Conservation (phyloP, 1,284 basidiomycete genomes). For the Termitomyces sp. region DNA sequence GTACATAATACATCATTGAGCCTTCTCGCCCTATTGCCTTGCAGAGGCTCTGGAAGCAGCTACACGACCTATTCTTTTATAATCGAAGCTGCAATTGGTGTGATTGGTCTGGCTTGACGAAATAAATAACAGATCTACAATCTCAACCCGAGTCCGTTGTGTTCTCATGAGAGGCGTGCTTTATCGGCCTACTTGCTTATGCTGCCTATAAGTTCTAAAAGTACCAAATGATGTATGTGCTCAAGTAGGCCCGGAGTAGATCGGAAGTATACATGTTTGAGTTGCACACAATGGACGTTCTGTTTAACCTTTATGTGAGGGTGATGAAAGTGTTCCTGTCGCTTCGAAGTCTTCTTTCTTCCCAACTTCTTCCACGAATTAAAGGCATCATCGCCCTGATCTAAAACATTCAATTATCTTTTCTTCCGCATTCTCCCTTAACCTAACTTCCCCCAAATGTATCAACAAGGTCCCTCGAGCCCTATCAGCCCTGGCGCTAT, state of each 20-base stretch:
- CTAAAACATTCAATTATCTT: conserved; percentile 5
- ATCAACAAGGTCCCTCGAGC: conserved; percentile 37
- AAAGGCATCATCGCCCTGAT: conserved; percentile 13
- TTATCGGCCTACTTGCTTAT: not conserved
- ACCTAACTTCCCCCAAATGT: conserved; percentile 22
- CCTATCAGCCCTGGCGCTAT: conserved; percentile 23
- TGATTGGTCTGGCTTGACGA: too few relatives aligned
- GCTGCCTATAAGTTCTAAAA: not conserved
- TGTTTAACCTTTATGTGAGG: conserved; percentile 27
- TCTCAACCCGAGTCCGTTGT: too few relatives aligned
- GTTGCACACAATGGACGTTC: not conserved
- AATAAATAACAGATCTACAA: too few relatives aligned
- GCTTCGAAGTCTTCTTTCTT: not conserved
- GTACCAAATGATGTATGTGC: not conserved
- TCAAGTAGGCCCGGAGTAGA: not conserved
- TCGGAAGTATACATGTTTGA: not conserved
- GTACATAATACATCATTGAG: too few relatives aligned
- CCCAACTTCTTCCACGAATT: conserved; percentile 5
- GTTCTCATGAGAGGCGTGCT: too few relatives aligned
- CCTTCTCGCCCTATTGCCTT: too few relatives aligned
- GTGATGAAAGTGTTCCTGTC: conserved; percentile 14
- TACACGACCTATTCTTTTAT: too few relatives aligned
- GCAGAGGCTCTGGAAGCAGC: too few relatives aligned
- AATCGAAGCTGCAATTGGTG: too few relatives aligned
- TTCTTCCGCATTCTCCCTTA: conserved; percentile 13